Conservation (phyloP, 257 asterid genomes). For the Anisodus tanguticus region DNA sequence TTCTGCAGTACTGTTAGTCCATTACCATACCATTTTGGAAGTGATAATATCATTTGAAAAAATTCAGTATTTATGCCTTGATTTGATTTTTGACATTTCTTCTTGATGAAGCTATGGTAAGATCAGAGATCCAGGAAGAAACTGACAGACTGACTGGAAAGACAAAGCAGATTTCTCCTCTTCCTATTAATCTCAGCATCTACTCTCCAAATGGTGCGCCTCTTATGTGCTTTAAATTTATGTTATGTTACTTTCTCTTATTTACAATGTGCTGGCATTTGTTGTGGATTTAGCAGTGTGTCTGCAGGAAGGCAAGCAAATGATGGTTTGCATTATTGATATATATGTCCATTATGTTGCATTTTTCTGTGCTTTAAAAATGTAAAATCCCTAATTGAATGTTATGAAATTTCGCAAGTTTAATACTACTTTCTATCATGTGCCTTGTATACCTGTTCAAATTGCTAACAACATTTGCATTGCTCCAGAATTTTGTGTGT, state of each 20-base stretch:
- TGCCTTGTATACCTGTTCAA: neutral
- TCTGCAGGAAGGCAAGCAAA: neutral
- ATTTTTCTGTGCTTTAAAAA: slow-evolving; percentile 7
- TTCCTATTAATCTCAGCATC: slow-evolving; percentile 56
- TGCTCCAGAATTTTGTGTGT: neutral
- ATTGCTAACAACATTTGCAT: neutral
- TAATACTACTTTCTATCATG: neutral
- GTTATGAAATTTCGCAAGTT: neutral
- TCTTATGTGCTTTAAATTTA: neutral
- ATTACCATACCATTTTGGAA: neutral
- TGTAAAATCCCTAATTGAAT: slow-evolving; percentile 7
- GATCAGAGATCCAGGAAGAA: slow-evolving; percentile 54
- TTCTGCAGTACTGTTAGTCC: neutral
- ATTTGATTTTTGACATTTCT: slow-evolving; percentile 19
- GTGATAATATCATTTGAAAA: slow-evolving; percentile 3
- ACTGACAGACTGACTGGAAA: slow-evolving; percentile 54
- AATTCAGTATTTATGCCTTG: neutral
- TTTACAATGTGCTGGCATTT: slow-evolving; percentile 5
- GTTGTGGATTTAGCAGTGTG: slow-evolving; percentile 15
- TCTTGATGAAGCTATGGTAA: slow-evolving; percentile 43
- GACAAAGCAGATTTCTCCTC: slow-evolving; percentile 47
- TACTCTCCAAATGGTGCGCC: slow-evolving; percentile 51
- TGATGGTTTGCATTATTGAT: neutral
- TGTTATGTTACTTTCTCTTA: neutral
- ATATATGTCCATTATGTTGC: slow-evolving; percentile 1